A percentile compares a stretch with the other conserved stretches of the same genome.
Evolutionary conservation across 2,329 filamentous ascomycete species (phyloP).

Genomic region (Phoma sp.): DNA sequence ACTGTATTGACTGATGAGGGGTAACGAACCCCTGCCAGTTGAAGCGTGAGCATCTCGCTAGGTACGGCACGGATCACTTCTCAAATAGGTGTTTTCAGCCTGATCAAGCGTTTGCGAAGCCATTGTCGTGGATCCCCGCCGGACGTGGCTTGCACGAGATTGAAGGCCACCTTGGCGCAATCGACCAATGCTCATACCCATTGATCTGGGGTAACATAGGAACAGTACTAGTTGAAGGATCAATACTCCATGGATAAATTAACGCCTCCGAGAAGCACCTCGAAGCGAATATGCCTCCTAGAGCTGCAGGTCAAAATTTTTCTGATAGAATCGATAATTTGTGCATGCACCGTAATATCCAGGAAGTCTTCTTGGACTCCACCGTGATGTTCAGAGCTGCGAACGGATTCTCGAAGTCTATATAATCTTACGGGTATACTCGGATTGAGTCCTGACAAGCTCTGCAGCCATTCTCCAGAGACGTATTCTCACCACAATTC

Average conservation of each 20-base stretch:
- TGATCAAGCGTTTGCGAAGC: neutral
- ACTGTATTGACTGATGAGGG: neutral
- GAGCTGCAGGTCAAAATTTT: neutral
- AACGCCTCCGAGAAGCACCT: neutral
- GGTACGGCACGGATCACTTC: neutral
- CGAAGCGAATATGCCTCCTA: neutral
- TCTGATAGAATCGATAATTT: neutral
- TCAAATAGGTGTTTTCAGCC: neutral
- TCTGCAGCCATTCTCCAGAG: neutral
- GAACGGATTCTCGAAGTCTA: neutral
- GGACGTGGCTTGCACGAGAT: conserved; percentile 1
- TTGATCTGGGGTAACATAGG: conserved; percentile 1
- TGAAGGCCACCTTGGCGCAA: neutral
- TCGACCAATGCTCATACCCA: neutral
- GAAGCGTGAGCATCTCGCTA: neutral
- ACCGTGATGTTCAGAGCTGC: neutral
- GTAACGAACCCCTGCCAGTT: neutral
- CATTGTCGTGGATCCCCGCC: neutral
- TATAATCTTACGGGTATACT: neutral
- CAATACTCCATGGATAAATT: neutral
- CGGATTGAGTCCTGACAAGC: neutral
- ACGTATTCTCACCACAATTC: neutral
- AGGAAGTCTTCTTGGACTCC: neutral
- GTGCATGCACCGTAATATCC: conserved; percentile 6
- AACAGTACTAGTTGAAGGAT: neutral